phyloP scores from a whole-genome alignment of 495 filamentous ascomycete species.

The Penicillium lividum region DNA sequence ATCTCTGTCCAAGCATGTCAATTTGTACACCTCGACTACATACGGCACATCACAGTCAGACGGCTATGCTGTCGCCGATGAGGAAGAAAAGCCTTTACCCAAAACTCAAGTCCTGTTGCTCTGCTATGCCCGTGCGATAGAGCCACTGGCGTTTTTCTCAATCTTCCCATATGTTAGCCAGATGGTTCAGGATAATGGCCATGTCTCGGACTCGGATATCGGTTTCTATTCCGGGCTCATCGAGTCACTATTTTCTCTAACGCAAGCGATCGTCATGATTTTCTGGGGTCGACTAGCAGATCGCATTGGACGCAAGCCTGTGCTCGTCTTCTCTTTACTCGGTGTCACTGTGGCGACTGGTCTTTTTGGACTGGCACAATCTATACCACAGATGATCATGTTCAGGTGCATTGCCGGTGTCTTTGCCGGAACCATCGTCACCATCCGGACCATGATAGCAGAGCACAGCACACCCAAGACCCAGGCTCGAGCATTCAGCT shows the following conservation, averaged over 20 bases:
- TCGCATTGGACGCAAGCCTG: slow-evolving; percentile 65
- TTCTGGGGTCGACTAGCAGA: slow-evolving; percentile 68
- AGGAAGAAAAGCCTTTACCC: slow-evolving; percentile 50
- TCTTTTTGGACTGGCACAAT: slow-evolving; percentile 61
- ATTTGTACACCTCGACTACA: background rate
- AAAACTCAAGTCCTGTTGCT: slow-evolving; percentile 61
- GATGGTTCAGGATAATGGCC: slow-evolving; percentile 65
- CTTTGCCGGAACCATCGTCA: slow-evolving; percentile 69
- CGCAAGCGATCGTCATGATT: slow-evolving; percentile 61
- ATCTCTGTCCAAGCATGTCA: background rate
- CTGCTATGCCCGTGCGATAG: slow-evolving; percentile 67
- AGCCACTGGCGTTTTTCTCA: slow-evolving; percentile 72
- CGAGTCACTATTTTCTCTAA: slow-evolving; percentile 69
- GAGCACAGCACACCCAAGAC: slow-evolving; percentile 66
- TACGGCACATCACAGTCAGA: slow-evolving; percentile 6
- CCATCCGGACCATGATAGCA: slow-evolving; percentile 68
- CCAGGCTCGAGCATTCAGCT: slow-evolving; percentile 69
- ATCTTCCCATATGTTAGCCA: slow-evolving; percentile 75
- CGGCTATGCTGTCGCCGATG: background rate
- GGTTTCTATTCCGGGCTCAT: slow-evolving; percentile 74
- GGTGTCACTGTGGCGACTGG: slow-evolving; percentile 58
- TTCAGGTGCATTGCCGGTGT: slow-evolving; percentile 65
- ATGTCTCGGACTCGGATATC: slow-evolving; percentile 56
- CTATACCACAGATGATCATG: slow-evolving; percentile 65
- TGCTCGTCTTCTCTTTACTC: slow-evolving; percentile 60